phyloP scores from a whole-genome alignment of 2,329 filamentous ascomycete genomes.

The Exserohilum turcica region DNA sequence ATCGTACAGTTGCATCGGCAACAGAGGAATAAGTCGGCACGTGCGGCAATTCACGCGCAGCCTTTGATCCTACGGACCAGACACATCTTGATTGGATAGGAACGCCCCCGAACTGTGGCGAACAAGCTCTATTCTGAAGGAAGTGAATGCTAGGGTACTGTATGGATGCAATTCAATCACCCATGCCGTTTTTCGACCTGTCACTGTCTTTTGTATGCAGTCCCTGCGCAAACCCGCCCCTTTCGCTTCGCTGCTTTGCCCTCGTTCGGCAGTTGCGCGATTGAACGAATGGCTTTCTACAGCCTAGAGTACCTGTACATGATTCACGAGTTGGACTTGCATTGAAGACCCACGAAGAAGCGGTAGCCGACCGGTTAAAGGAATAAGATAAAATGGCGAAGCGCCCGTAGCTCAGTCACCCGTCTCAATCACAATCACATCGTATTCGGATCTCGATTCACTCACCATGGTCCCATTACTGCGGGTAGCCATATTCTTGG shows the following conservation, averaged over 20 bases:
- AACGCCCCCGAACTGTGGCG: not conserved
- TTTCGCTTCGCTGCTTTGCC: not conserved
- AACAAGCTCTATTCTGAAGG: not conserved
- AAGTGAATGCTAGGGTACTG: not conserved
- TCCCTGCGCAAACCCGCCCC: not conserved
- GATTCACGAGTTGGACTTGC: not conserved
- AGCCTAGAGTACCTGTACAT: not conserved
- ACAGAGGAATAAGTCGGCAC: not conserved
- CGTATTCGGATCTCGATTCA: not conserved
- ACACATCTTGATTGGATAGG: not conserved
- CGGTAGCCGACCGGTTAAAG: not conserved
- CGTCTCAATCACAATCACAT: not conserved
- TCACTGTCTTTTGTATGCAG: not conserved
- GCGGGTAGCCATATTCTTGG: slow-evolving; percentile 2
- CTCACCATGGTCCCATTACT: not conserved
- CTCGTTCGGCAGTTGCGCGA: not conserved
- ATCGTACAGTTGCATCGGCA: not conserved
- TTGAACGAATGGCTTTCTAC: not conserved
- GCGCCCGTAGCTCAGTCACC: not conserved
- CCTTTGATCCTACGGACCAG: not conserved
- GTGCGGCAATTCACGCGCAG: not conserved
- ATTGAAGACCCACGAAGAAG: not conserved
- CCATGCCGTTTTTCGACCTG: not conserved
- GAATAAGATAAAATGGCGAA: not conserved
- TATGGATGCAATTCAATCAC: not conserved